These are phyloP conservation scores for Tetraselmis striata DNA, from an alignment of 139 green algal species.

Conservation along the genomic window DNA sequence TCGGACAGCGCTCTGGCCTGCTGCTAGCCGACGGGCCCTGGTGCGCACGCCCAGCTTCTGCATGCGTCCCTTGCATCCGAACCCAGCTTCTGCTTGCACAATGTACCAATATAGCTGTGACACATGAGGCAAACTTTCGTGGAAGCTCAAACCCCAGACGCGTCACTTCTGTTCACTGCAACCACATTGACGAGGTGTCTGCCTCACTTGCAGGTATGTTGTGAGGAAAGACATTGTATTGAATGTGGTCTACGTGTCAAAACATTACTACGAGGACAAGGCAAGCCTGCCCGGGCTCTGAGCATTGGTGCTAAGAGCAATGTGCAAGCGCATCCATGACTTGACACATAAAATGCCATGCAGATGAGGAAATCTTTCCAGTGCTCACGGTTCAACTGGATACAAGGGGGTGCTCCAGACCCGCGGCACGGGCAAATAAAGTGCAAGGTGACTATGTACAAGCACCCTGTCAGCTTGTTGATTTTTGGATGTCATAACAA, in stretches of 20 bases:
- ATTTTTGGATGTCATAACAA: no score
- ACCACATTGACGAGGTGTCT: not conserved
- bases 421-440: conserved; percentile 13
- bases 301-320: no score
- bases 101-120: not conserved
- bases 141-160: not conserved
- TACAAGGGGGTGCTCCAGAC: not conserved
- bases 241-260: conserved; percentile 84
- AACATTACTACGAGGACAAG: conserved; percentile 47
- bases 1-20: conserved; percentile 88
- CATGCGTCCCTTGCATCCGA: no score
- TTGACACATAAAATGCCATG: no score
- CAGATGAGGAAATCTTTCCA: conserved; percentile 9
- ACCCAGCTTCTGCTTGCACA: not conserved
- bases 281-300: not conserved
- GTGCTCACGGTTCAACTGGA: conserved; percentile 31
- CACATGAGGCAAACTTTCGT: no score
- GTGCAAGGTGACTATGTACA: not conserved
- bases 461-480: no score
- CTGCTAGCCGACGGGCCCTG: conserved; percentile 87
- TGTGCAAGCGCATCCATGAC: no score
- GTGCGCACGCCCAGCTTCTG: no score
- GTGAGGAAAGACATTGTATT: conserved; percentile 68
- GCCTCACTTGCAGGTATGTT: conserved; percentile 75
- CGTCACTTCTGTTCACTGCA: not conserved